Evolutionary conservation across 768 basidiomycete genomes (phyloP), one percentile per base, ranked within the genome.

Genomic region (Albatrellus ellisii): DNA sequence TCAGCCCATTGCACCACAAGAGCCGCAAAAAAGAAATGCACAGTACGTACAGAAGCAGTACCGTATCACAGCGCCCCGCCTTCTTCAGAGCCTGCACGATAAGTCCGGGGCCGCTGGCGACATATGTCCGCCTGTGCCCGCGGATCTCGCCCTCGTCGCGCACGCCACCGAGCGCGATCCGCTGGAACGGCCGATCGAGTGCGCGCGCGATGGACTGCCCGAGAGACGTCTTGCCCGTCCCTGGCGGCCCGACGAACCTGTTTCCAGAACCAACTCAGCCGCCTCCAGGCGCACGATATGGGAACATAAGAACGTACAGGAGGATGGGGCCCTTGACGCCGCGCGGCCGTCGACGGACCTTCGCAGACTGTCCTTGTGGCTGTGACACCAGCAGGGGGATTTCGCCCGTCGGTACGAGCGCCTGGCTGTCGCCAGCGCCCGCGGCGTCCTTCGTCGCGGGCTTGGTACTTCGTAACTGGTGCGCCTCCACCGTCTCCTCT

Each of bases 161-260:
- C 6, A 95, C 87, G 24, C 92, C 91, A 9, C 91, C 91, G 0
- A 95, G 70, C 1, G 87, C 82, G 48, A 95, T 91, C 9, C 91
- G 77, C 52, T 94, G 83, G 70, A 94, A 95, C 2, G 89, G 88
- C 33, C 90, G 66, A 20, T 72, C 69, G 7, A 95, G 69, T 0
- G 88, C 81, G 31, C 77, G 77, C 3, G 91, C 91, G 22, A 97
- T 73, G 0, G 84, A 88, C 50, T 84, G 81, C 0, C 91, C 91
- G 2, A 97, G 75, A 1, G 86, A 89, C 0, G 90, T 95, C 62
- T 94, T 92, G 26, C 88, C 90, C 0, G 79, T 83, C 2, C 90
- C 90, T 0, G 91, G 90, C 8, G 91, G 90, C 8, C 90, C 91
- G 26, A 88, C 83, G 42, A 91, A 84, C 51, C 84, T 79, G 52